Evolutionary conservation across 805 yeast species (phyloP), one percentile per base, ranked within the genome.

Genomic region (Teunomyces funiuensis): DNA sequence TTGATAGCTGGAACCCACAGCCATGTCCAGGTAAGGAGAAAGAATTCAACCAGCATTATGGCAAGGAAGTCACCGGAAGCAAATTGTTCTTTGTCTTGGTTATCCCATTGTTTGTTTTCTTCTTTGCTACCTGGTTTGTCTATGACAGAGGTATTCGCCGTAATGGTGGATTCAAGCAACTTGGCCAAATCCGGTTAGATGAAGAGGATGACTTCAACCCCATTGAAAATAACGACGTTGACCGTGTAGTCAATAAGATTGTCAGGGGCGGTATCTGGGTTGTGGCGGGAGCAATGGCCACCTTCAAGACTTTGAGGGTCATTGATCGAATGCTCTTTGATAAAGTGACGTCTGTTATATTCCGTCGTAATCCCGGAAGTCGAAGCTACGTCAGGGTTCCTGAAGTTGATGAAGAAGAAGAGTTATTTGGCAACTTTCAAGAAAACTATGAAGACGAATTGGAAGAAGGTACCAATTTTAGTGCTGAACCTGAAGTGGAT

Each of bases 1-100:
- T 87, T 39, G 97, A 87, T 55, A 71, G 76, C 28, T 77, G 81
- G 60, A 73, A 67, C 14, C 72, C 85, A 2, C 73, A 67, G 41
- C 78, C 97, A 6, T 93, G 99, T 61, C 97, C 98, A 4, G 98
- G 98, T 1, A 86, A 82, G 53, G 81, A 82, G 46, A 61, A 66
- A 8, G 83, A 88, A 51, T 89, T 79, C 55, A 62, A 70, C 39
- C 64, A 73, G 43, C 69, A 76, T 37, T 76, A 80, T 47, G 73
- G 74, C 8, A 67, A 69, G 19, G 80, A 83, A 1, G 54, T 86
- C 3, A 74, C 69, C 9, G 84, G 88, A 0, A 65, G 71, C 15
- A 72, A 77, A 10, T 58, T 84, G 42, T 63, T 79, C 36, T 41
- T 79, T 22, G 70, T 85, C 2, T 63, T 87, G 14, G 52, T 77